phyloP scores from a whole-genome alignment of 2,329 filamentous ascomycete species.

The Phaeophleospora eucalypticola region DNA sequence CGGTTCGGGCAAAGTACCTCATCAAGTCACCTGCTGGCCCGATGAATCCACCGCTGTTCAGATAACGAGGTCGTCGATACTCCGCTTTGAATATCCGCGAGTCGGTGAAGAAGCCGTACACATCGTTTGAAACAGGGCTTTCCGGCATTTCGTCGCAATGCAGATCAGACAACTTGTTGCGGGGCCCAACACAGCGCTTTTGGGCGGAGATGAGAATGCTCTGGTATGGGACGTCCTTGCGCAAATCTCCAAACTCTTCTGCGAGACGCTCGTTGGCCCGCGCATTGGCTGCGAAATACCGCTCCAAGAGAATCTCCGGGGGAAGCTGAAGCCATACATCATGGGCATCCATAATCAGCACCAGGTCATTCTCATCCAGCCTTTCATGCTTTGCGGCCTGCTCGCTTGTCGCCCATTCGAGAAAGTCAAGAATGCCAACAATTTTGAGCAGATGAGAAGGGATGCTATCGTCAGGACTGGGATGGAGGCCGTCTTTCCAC shows the following conservation, averaged over 20 bases:
- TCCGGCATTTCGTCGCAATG: slow-evolving; percentile 9
- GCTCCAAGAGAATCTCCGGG: slow-evolving; percentile 56
- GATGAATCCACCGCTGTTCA: too few relatives aligned
- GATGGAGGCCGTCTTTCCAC: too few relatives aligned
- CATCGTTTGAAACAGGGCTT: too few relatives aligned
- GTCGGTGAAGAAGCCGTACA: too few relatives aligned
- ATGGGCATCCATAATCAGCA: slow-evolving; percentile 60
- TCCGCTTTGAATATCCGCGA: too few relatives aligned
- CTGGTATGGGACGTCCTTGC: slow-evolving; percentile 4
- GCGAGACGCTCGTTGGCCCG: slow-evolving; percentile 44
- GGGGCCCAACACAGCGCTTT: background rate
- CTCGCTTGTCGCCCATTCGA: too few relatives aligned
- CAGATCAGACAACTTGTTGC: slow-evolving; percentile 1
- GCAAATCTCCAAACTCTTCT: background rate
- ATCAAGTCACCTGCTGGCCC: too few relatives aligned
- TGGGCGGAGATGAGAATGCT: slow-evolving; percentile 1
- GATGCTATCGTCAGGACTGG: too few relatives aligned
- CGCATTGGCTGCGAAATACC: slow-evolving; percentile 56
- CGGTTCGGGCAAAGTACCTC: background rate
- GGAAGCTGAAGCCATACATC: slow-evolving; percentile 64
- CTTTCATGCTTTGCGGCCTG: too few relatives aligned
- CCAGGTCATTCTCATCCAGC: slow-evolving; percentile 50
- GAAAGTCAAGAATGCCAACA: too few relatives aligned
- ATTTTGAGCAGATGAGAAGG: too few relatives aligned
- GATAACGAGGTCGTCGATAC: too few relatives aligned